Evolutionary conservation across 208 protist species (phyloP).

Genomic region (Blastocrithidia nonstop): DNA sequence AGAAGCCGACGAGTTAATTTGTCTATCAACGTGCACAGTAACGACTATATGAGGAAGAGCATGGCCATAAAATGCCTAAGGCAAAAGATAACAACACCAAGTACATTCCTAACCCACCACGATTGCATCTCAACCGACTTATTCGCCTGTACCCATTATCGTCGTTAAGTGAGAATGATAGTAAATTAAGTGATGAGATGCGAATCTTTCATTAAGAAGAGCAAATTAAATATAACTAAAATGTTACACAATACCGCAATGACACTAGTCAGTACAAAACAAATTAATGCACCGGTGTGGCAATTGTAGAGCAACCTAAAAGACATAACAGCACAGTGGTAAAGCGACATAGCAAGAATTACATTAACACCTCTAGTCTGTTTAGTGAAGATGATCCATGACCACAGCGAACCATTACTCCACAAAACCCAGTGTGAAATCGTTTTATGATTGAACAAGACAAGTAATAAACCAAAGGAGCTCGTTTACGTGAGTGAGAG

Average conservation of each 20-base stretch:
- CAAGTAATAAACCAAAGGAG: slow-evolving; percentile 17
- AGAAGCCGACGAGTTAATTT: slow-evolving; percentile 64
- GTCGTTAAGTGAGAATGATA: no score
- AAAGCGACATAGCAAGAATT: slow-evolving; percentile 10
- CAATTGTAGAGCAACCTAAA: background rate
- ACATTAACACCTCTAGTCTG: slow-evolving; percentile 14
- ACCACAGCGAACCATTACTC: slow-evolving; percentile 56
- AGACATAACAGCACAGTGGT: background rate
- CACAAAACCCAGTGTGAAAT: slow-evolving; percentile 66
- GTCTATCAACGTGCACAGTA: slow-evolving; percentile 76
- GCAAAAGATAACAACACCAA: slow-evolving; percentile 44
- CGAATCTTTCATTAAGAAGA: background rate
- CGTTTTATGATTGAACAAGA: slow-evolving; percentile 22
- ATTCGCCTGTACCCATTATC: slow-evolving; percentile 31
- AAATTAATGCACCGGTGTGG: no score
- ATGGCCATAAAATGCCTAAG: slow-evolving; percentile 54
- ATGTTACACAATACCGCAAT: background rate
- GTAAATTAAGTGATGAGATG: background rate
- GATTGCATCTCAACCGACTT: slow-evolving; percentile 43
- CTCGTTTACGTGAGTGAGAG: slow-evolving; percentile 22
- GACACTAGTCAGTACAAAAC: no score
- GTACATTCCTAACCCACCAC: slow-evolving; percentile 59
- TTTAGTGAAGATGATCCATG: slow-evolving; percentile 43
- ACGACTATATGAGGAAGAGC: slow-evolving; percentile 71
- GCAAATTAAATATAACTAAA: background rate